These are phyloP conservation scores for Penicillium sp. DNA, from an alignment of 2,329 filamentous ascomycete genomes.

Conservation along the genomic window DNA sequence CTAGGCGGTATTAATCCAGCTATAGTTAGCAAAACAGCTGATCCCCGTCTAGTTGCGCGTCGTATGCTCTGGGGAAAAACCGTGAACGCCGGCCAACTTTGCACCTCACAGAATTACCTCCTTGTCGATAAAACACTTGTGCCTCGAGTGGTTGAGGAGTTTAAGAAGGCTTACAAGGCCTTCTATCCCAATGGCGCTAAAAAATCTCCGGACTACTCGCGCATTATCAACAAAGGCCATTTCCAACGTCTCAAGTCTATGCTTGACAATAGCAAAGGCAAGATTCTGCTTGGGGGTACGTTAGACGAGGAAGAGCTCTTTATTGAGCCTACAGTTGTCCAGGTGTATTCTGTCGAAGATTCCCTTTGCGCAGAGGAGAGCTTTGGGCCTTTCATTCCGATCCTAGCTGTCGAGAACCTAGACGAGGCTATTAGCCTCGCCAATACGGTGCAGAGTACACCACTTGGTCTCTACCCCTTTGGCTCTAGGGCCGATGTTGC, in stretches of 20 bases:
- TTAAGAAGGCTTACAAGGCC: conserved; percentile 71
- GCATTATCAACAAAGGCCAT: conserved; percentile 78
- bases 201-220: conserved; percentile 75
- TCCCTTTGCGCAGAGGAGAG: conserved; percentile 80
- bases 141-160: conserved; percentile 71
- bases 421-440: conserved; percentile 83
- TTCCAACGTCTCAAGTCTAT: conserved; percentile 86
- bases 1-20: conserved; percentile 89
- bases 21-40: conserved; percentile 81
- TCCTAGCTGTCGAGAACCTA: conserved; percentile 75
- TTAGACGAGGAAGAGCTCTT: conserved; percentile 79
- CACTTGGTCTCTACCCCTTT: conserved; percentile 83
- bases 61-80: conserved; percentile 86
- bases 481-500: conserved; percentile 78
- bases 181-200: conserved; percentile 85
- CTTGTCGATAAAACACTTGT: conserved; percentile 61
- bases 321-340: conserved; percentile 89
- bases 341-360: conserved; percentile 75
- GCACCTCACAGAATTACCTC: conserved; percentile 60
- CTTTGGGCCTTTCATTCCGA: conserved; percentile 87
- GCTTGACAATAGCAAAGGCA: conserved; percentile 80
- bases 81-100: conserved; percentile 84
- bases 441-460: conserved; percentile 80
- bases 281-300: conserved; percentile 83
- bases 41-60: conserved; percentile 77